Evolutionary conservation across 306 rosid species (phyloP), one percentile per base, ranked within the genome.

Genomic region (Pterocarpus macrocarpus): DNA sequence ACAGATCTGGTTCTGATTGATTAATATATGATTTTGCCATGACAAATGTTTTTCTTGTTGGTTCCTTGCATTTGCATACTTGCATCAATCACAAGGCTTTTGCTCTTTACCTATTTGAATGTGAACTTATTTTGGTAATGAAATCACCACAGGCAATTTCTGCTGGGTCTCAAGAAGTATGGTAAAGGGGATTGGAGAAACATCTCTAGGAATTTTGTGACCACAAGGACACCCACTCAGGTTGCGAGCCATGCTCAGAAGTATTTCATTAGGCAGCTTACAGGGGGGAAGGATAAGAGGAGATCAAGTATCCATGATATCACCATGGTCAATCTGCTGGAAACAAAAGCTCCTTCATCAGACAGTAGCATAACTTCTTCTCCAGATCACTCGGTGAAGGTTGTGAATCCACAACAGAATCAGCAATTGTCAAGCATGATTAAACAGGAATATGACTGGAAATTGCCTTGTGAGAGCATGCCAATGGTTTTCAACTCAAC

Each of bases 111-210:
- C 61, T 36, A 73, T 56, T 69, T 59, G 78, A 76, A 79, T 41
- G 43, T 45, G 34, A 32, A 15, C 16, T 16, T 68, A 7, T 39
- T 73, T 63, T 78, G 78, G 39, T 76, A 70, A 56, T 72, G 66
- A 36, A 73, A 66, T 34, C 17, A 73, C 62, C 55, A 63, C 87
- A 94, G 98, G 91, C 90, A 86, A 82, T 94, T 94, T 87, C 86
- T 94, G 77, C 75, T 92, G 92, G 98, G 98, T 39, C 94, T 94
- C 43, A 88, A 94, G 84, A 92, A 91, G 90, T 91, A 91, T 79
- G 98, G 98, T 41, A 94, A 94, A 84, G 98, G 98, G 16, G 98
- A 94, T 34, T 94, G 98, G 98, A 91, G 97, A 87, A 94, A 90
- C 77, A 94, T 94, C 55, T 91, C 98, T 11, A 80, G 88, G 56